A percentile compares a stretch with the other conserved stretches of the same genome.
These are phyloP conservation scores for Fusarium marasasianum DNA, from an alignment of 2,329 filamentous ascomycete genomes.

Conservation along the genomic window DNA sequence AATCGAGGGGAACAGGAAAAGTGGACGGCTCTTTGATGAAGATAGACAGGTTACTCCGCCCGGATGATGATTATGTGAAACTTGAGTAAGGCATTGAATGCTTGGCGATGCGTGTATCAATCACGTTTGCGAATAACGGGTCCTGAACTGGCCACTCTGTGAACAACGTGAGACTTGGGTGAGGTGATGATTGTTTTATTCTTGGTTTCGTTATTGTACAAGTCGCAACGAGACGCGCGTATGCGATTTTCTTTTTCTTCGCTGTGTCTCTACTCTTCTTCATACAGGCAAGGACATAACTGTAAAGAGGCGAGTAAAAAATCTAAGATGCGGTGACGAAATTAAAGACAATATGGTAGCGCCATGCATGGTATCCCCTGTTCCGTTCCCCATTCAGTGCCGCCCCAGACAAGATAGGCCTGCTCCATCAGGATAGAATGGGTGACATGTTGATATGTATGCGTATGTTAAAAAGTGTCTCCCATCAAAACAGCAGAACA, in stretches of 20 bases:
- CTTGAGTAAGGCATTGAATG: not conserved
- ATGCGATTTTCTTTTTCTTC: slow-evolving; percentile 1
- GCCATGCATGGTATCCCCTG: slow-evolving; percentile 27
- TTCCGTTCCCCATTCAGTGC: slow-evolving; percentile 16
- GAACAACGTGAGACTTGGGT: slow-evolving; percentile 13
- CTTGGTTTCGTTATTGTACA: slow-evolving; percentile 12
- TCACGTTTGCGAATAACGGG: slow-evolving; percentile 21
- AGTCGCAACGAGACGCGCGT: not conserved
- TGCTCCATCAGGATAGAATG: slow-evolving; percentile 6
- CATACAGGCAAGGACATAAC: not conserved
- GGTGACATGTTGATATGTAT: not conserved
- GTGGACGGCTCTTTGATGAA: slow-evolving; percentile 17
- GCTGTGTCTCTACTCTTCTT: not conserved
- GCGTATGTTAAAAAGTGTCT: not conserved
- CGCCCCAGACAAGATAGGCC: slow-evolving; percentile 10
- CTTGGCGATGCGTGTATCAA: slow-evolving; percentile 10
- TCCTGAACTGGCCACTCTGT: slow-evolving; percentile 9
- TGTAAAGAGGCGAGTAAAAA: not conserved
- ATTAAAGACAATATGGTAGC: slow-evolving; percentile 22
- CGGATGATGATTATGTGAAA: slow-evolving; percentile 25
- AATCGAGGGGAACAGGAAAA: not conserved
- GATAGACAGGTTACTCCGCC: slow-evolving; percentile 19
- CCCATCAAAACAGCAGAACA: slow-evolving; percentile 10
- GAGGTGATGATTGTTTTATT: slow-evolving; percentile 19
- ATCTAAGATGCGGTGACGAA: slow-evolving; percentile 30